Base-by-base conservation (phyloP, 306 rosid genomes). In the Vachellia pachyceras region DNA sequence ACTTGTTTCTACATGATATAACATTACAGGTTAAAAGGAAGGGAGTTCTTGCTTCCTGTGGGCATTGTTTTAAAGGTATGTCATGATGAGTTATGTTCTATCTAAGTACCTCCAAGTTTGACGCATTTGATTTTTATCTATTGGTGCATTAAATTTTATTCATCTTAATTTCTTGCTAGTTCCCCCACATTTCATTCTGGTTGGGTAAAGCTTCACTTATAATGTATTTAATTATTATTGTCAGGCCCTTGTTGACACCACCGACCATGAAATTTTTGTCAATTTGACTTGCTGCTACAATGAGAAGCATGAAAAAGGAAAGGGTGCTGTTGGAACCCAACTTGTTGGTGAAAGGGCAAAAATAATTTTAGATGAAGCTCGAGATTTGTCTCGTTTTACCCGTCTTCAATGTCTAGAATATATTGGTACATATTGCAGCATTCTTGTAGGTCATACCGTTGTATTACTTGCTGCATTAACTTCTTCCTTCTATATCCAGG, bases 31-130 rank as follows among this genome's bases (percentile, higher is more conserved):
- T 73, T 93, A 72, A 88, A 76, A 64, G 98, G 98, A 82, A 87
- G 89, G 87, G 99, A 95, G 82, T 95, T 83, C 87, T 82, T 95
- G 87, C 97, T 95, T 83, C 99, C 99, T 41, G 94, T 93, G 45
- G 98, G 98, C 35, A 79, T 95, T 78, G 87, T 95, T 75, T 86
- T 95, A 61, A 95, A 91, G 98, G 99, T 95, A 72, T 23, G 63
- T n/a, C 42, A 37, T 72, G 67, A 61, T 73, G 50, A 52, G 60
- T 69, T 37, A 52, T 68, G 68, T 35, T 79, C 82, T 79, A 35
- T 49, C 77, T 22, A 72, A 46, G 7, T 71, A 54, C 65, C 3
- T 4, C 67, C 47, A 67, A 50, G 7, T 71, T 63, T 14, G 39
- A 8, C 23, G 5, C 10, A 41, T 37, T 75, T 47, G 37, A 42